Base-by-base conservation (phyloP, 2,329 filamentous ascomycete species). In the Fusarium udum region DNA sequence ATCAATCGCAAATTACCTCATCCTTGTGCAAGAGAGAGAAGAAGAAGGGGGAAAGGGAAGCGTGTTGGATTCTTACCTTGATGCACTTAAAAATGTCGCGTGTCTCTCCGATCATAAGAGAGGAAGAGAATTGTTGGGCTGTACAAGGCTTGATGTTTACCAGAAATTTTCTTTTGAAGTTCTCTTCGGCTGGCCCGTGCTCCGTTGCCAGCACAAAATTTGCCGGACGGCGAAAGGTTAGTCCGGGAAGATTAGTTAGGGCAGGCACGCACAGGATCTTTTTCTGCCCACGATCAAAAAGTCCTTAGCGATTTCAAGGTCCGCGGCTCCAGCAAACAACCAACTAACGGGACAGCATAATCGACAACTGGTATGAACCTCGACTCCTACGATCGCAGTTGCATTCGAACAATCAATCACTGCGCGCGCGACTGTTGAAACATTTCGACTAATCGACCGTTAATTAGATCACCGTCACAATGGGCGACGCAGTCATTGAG, bases 1-100 rank as follows among this genome's bases (percentile, higher is more conserved):
- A 92, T 98, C 95, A 97, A 95, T 95, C 95, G 95, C 95, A 98
- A 98, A 98, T 97, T 97, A 83, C 93, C 87, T 92, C 95, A 97
- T 97, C 95, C 93, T 92, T 78, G 67, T 71, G 64, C 42, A 28
- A 48, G 65, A 48, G 36, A 18, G 51, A 48, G 51, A 48, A 61
- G 51, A 48, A 61, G 64, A 53, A 63, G 60, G 37, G 70, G 24
- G 43, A 32, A 61, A 26, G 31, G 46, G 46, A 45, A 60, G 40
- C 61, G 51, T 60, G 10, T 12, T 49, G 42, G 32, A 9, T 39
- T 57, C 80, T 81, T 81, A 82, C 80, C 80, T 76, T 76, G 59
- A 75, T 72, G 52, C 60, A 49, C 55, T 66, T 40, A 48, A 37
- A 15, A 32, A 48, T 22, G 51, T 22, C 31, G 55, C 40, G 22